Evolutionary conservation across 1,139 yeast genomes (phyloP), one percentile per base, ranked within the genome.

Genomic region (Candida sp.): DNA sequence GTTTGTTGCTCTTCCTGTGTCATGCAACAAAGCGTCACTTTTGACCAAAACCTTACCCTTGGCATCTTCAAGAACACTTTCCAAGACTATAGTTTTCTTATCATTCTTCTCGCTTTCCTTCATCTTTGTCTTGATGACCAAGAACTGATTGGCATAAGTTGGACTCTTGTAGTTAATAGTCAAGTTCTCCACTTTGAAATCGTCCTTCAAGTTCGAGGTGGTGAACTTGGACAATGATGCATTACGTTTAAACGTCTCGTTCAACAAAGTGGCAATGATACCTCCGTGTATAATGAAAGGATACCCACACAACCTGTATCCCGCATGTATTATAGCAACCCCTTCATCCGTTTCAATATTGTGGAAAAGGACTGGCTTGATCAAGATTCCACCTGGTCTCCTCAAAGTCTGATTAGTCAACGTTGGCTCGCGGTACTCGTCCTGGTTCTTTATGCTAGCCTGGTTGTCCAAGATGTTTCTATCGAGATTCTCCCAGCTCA

Each of bases 231-330:
- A 57, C 61, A 83, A 69, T 6, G 81, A 77, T 0, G 88, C 86
- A 49, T 82, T 80, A 48, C 87, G 68, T 51, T 83, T 85, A 70
- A 85, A 78, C 3, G 89, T 77, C 56, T 92, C 97, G 63, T 90
- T 96, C 52, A 91, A 72, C 11, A 93, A 72, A 0, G 96, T 87
- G 7, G 96, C 96, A 37, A 93, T 68, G 41, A 93, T 83, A 0
- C 98, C 98, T 3, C 98, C 98, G 63, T 93, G 98, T 1, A 91
- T 81, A 37, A 93, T 73, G 59, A 90, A 85, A 1, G 98, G 98
- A 63, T 88, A 92, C 2, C 98, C 98, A 45, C 96, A 86, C 35
- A 92, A 70, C 55, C 81, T 80, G 63, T 87, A 84, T 0, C 98
- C 98, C 47, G 88, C 78, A 65, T 91, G 96, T 28, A 90, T 77